These are phyloP conservation scores for Colletotrichum liriopes DNA, from an alignment of 2,329 filamentous ascomycete species.

Conservation along the genomic window DNA sequence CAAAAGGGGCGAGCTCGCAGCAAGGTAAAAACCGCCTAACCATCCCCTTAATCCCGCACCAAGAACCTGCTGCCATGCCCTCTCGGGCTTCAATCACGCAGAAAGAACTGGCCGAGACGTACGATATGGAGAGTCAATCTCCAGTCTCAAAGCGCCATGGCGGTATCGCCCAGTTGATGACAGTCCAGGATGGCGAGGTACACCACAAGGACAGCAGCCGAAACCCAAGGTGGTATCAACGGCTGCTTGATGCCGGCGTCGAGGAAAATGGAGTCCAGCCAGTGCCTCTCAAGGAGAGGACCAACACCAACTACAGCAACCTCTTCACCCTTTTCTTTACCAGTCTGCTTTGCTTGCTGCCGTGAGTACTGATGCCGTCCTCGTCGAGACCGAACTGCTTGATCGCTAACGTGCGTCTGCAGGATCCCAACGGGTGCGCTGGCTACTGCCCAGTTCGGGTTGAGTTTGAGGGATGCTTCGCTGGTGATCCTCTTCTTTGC, in stretches of 20 bases:
- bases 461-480: constrained; percentile 69
- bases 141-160: constrained; percentile 33
- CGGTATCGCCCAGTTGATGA: constrained; percentile 47
- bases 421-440: constrained; percentile 73
- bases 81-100: constrained; percentile 23
- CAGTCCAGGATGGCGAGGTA: constrained; percentile 50
- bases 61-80: constrained; percentile 20
- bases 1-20: not conserved
- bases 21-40: not conserved
- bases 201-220: constrained; percentile 50
- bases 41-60: not conserved
- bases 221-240: constrained; percentile 59
- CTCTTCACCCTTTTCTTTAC: constrained; percentile 75
- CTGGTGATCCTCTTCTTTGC: constrained; percentile 74
- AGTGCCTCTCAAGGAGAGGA: constrained; percentile 68
- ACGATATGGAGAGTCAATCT: constrained; percentile 39
- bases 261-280: constrained; percentile 71
- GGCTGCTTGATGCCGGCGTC: constrained; percentile 61
- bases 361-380: constrained; percentile 59
- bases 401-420: constrained; percentile 9
- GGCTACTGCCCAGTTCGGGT: constrained; percentile 67
- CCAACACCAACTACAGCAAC: constrained; percentile 66
- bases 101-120: constrained; percentile 23
- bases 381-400: not conserved
- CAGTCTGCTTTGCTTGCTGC: constrained; percentile 69